Conservation (phyloP, 148 eudicot genomes). For the Limonium bicolor region DNA sequence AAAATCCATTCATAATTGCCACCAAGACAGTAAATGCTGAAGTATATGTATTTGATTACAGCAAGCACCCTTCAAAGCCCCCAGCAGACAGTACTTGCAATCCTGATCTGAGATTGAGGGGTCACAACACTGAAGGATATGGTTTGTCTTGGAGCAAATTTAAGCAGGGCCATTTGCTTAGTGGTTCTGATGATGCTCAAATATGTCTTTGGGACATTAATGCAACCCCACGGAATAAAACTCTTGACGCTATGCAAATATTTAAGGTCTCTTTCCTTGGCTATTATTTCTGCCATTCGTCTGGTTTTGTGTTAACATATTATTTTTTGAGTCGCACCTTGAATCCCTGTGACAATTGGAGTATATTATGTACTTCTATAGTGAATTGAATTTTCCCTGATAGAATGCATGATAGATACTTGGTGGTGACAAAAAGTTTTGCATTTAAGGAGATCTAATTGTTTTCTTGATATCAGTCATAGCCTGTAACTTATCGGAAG, state of each 20-base stretch:
- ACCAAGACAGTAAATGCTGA: conserved; percentile 81
- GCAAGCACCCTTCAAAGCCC: conserved; percentile 86
- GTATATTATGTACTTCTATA: no score
- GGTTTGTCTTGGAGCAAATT: conserved; percentile 77
- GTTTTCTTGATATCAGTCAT: no score
- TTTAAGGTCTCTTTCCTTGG: conserved; percentile 50
- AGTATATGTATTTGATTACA: conserved; percentile 81
- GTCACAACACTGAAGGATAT: conserved; percentile 78
- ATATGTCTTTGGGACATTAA: conserved; percentile 75
- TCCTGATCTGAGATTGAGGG: conserved; percentile 84
- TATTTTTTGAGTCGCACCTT: no score
- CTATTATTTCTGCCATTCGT: no score
- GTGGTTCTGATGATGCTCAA: conserved; percentile 80
- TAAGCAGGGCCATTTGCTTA: conserved; percentile 57
- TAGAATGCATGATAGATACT: no score
- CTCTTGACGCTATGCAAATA: conserved; percentile 48
- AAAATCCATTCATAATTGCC: conserved; percentile 67
- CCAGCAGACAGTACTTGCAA: conserved; percentile 59
- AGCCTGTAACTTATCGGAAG: no score
- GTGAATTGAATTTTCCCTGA: no score
- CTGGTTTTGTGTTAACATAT: no score
- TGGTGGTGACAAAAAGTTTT: no score
- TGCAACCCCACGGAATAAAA: conserved; percentile 43
- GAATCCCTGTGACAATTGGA: no score
- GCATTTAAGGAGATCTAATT: no score